Evolutionary conservation across 768 basidiomycete genomes (phyloP).

Genomic region (Hygrocybe coccinea): DNA sequence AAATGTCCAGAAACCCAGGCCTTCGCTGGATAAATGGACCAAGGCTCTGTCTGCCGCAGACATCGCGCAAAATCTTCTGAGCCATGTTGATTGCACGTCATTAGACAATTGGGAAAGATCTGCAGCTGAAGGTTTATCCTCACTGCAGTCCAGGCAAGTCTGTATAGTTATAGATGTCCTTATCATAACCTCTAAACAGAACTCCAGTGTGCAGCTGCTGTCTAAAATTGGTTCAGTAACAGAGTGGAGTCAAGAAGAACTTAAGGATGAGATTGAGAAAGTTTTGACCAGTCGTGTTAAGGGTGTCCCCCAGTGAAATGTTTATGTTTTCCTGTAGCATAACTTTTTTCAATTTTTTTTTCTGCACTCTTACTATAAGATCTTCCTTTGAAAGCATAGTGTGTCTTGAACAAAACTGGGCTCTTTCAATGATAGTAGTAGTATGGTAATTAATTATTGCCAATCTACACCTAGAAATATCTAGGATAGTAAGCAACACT

Average conservation of each 20-base stretch:
- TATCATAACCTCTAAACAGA: neutral
- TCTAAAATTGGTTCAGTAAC: slow-evolving; percentile 3
- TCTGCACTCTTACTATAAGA: no score
- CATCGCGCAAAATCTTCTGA: slow-evolving; percentile 1
- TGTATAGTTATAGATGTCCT: neutral
- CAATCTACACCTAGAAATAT: no score
- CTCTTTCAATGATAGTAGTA: no score
- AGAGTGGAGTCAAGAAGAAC: slow-evolving; percentile 4
- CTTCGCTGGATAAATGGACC: slow-evolving; percentile 5
- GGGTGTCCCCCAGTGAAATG: neutral
- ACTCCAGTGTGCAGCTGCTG: slow-evolving; percentile 4
- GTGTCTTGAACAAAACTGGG: no score
- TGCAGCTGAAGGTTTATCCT: neutral
- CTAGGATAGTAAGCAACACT: no score
- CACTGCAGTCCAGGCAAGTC: slow-evolving; percentile 2
- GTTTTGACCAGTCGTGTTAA: slow-evolving; percentile 3
- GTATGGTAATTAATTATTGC: no score
- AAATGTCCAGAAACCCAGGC: slow-evolving; percentile 1
- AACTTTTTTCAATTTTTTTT: no score
- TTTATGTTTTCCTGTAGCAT: no score
- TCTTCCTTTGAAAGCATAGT: no score
- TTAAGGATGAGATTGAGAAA: slow-evolving; percentile 4
- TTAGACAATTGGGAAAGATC: slow-evolving; percentile 1
- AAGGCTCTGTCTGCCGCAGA: neutral
- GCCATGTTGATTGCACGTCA: neutral